Conservation (phyloP, 192 early-diverging fungal species). For the Backusella psychrophila region DNA sequence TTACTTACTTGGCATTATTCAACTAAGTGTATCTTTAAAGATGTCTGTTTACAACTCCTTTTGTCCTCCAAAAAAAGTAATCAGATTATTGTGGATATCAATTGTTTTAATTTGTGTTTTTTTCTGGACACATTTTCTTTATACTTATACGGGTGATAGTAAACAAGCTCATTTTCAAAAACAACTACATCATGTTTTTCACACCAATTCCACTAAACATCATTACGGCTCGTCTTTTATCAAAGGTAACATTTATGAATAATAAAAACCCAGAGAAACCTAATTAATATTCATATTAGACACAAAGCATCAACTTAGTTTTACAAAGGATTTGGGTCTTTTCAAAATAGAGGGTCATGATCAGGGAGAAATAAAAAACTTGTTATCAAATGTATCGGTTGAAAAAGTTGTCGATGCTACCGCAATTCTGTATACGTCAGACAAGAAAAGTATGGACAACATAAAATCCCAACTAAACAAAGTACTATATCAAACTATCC, state of each 20-base stretch:
- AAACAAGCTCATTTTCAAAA: not conserved
- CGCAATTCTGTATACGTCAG: not conserved
- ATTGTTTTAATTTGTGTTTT: not conserved
- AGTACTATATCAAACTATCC: not conserved
- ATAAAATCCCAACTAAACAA: not conserved
- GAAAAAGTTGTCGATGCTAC: not conserved
- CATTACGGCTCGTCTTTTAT: not conserved
- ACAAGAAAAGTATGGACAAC: not conserved
- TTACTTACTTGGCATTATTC: not conserved
- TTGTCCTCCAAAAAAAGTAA: not conserved
- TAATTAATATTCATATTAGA: not conserved
- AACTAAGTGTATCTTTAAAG: not conserved
- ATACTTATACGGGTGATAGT: not conserved
- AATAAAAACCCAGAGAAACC: constrained; percentile 5
- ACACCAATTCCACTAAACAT: not conserved
- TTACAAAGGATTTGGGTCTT: not conserved
- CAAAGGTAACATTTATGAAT: not conserved
- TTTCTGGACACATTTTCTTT: constrained; percentile 5
- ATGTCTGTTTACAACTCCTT: not conserved
- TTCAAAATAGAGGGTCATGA: not conserved
- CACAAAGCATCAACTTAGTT: not conserved
- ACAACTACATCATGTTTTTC: not conserved
- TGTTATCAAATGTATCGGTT: not conserved
- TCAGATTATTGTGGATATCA: not conserved
- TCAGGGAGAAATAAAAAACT: not conserved